A percentile compares a stretch with the other conserved stretches of the same genome.
phyloP scores from a whole-genome alignment of 2,329 filamentous ascomycete genomes.

The Epichloe amarillans region DNA sequence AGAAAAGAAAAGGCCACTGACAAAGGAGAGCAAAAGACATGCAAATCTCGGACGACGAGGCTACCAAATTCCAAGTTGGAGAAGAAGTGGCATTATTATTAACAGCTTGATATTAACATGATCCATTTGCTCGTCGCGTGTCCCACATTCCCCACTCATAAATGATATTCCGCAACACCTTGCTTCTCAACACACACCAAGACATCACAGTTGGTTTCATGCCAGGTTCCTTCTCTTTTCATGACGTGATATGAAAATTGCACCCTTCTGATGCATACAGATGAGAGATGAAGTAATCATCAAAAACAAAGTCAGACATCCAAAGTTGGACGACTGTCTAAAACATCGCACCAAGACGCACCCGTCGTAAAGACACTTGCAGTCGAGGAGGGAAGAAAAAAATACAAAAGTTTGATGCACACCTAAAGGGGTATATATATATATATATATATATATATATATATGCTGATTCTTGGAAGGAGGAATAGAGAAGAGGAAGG shows the following conservation, averaged over 20 bases:
- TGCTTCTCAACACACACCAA: no score
- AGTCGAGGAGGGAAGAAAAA: not conserved
- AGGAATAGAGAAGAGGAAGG: not conserved
- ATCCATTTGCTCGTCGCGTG: not conserved
- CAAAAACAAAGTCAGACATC: not conserved
- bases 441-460: constrained; percentile 1
- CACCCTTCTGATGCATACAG: not conserved
- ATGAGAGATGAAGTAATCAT: no score
- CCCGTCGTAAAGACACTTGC: not conserved
- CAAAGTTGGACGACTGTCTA: not conserved
- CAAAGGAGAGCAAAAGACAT: no score
- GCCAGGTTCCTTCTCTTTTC: not conserved
- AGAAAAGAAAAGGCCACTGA: no score
- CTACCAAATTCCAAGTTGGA: no score
- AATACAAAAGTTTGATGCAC: not conserved
- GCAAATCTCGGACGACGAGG: no score
- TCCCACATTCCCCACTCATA: not conserved
- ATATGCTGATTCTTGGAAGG: not conserved
- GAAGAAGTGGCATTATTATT: constrained; percentile 3
- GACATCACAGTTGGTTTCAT: not conserved
- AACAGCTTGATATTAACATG: constrained; percentile 2
- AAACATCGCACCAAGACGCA: not conserved
- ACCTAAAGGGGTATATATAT: not conserved
- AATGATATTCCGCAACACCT: constrained; percentile 3
- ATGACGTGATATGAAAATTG: not conserved